These are phyloP conservation scores for Carex scoparia DNA, from an alignment of 176 grass and related monocot genomes.

Conservation along the genomic window DNA sequence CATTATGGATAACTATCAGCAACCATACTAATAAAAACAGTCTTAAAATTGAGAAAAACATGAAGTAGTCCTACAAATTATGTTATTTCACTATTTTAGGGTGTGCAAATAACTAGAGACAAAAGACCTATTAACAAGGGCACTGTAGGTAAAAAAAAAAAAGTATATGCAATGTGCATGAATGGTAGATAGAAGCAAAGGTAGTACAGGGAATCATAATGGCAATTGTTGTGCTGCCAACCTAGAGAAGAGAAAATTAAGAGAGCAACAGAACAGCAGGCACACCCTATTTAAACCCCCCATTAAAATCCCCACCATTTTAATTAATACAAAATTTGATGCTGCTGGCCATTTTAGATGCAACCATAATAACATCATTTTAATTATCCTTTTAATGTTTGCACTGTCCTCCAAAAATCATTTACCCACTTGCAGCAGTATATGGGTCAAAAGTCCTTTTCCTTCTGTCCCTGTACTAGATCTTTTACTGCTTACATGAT, in stretches of 20 bases:
- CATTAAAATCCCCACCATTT: constrained; percentile 21
- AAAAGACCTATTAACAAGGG: not conserved
- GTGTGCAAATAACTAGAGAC: constrained; percentile 9
- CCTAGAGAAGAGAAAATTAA: constrained; percentile 27
- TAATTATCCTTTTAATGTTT: constrained; percentile 28
- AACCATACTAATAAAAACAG: not conserved
- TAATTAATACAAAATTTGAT: constrained; percentile 26
- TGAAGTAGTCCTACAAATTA: not conserved
- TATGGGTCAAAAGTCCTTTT: not conserved
- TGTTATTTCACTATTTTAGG: not conserved
- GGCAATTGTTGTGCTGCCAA: constrained; percentile 25
- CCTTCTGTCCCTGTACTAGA: not conserved
- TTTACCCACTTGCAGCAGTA: constrained; percentile 12
- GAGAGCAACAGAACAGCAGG: constrained; percentile 22
- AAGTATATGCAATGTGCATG: not conserved
- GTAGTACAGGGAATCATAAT: constrained; percentile 22
- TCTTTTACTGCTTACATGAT: not conserved
- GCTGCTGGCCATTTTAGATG: constrained; percentile 26
- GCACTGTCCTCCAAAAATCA: constrained; percentile 8
- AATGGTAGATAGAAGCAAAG: constrained; percentile 22
- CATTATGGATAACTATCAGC: not conserved
- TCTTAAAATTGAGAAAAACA: not conserved
- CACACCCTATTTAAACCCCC: constrained; percentile 16
- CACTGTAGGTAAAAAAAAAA: not conserved
- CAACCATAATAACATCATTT: constrained; percentile 29